Evolutionary conservation across 2,329 filamentous ascomycete genomes (phyloP).

Genomic region (Trichoderma guizhouense): DNA sequence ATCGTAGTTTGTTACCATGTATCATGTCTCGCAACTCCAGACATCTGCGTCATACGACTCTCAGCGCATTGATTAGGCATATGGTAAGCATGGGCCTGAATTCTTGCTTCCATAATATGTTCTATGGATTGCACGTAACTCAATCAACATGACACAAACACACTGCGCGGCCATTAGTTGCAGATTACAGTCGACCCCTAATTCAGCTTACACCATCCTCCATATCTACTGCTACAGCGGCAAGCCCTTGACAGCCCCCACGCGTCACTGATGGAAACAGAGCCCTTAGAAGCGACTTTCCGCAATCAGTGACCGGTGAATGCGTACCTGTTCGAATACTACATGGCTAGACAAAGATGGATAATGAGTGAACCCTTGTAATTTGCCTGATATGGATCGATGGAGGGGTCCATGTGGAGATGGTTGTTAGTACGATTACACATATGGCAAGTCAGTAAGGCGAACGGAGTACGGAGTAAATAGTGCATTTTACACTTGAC

Average conservation of each 20-base stretch:
- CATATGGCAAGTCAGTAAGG: not conserved
- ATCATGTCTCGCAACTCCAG: not conserved
- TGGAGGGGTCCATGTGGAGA: not conserved
- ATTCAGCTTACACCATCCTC: not conserved
- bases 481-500: not conserved
- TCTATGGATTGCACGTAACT: not conserved
- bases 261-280: not conserved
- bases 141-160: not conserved
- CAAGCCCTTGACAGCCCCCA: not conserved
- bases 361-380: not conserved
- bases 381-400: not conserved
- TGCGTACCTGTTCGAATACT: not conserved
- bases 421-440: not conserved
- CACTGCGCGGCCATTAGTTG: not conserved
- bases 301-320: not conserved
- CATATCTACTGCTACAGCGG: not conserved
- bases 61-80: not conserved
- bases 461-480: not conserved
- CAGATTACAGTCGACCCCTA: not conserved
- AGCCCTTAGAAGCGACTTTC: not conserved
- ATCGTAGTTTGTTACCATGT: not conserved
- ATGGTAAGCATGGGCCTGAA: not conserved
- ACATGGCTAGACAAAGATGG: not conserved
- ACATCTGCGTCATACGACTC: not conserved
- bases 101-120: not conserved